A percentile compares a stretch with the other conserved stretches of the same genome.
Conservation (phyloP, 2,329 filamentous ascomycete genomes). For the Cordyceps cicadae region DNA sequence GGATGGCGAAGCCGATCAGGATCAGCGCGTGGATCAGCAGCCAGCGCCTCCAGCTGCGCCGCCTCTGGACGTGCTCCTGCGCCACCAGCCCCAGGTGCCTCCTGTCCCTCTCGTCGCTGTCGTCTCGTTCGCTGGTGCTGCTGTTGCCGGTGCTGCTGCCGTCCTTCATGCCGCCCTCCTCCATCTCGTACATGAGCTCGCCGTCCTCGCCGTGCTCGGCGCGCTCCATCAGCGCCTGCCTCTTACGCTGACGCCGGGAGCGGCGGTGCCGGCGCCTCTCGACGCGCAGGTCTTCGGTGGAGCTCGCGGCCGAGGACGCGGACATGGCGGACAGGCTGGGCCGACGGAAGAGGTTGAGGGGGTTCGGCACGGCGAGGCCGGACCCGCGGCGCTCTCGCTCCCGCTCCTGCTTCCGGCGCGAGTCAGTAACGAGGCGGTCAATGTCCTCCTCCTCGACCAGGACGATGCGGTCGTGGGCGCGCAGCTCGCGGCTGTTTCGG, state of each 20-base stretch:
- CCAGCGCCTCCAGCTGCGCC: conserved; percentile 46
- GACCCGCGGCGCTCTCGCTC: conserved; percentile 44
- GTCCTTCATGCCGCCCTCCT: conserved; percentile 65
- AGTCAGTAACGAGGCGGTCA: conserved; percentile 50
- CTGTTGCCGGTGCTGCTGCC: conserved; percentile 56
- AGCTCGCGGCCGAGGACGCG: conserved; percentile 31
- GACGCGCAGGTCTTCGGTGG: conserved; percentile 36
- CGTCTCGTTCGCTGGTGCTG: conserved; percentile 54
- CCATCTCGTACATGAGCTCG: conserved; percentile 82
- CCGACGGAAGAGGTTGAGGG: conserved; percentile 36
- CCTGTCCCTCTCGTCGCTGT: conserved; percentile 51
- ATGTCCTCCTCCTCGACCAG: conserved; percentile 69
- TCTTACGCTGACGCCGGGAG: conserved; percentile 44
- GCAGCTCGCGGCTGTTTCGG: conserved; percentile 61
- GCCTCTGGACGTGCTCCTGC: conserved; percentile 39
- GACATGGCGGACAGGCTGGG: conserved; percentile 27
- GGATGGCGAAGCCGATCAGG: conserved; percentile 44
- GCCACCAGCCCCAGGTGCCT: conserved; percentile 40
- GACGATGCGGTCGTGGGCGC: conserved; percentile 60
- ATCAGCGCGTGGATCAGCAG: conserved; percentile 45
- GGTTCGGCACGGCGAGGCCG: conserved; percentile 41
- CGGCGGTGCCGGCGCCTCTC: conserved; percentile 41
- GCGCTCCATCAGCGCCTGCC: conserved; percentile 42
- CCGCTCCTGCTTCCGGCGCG: conserved; percentile 40
- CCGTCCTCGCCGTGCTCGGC: conserved; percentile 59